Evolutionary conservation across 2,329 filamentous ascomycete genomes (phyloP).

Genomic region (Paramyrothecium roridum): DNA sequence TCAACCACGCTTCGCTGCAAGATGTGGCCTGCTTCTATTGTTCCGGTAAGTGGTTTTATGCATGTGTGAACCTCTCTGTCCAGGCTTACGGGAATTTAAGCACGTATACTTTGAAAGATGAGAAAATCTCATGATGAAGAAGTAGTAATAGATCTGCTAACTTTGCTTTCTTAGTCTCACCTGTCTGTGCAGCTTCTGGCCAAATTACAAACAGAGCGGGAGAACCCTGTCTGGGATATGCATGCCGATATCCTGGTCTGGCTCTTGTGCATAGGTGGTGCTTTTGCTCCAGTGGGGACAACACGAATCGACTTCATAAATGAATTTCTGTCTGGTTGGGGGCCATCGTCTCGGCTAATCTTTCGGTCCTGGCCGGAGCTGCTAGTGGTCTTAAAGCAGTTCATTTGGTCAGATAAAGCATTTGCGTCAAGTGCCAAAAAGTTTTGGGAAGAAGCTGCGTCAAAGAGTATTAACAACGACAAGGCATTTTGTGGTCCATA

Average conservation of each 20-base stretch:
- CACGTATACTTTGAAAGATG: too few relatives aligned
- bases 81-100: background rate
- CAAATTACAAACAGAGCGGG: conserved; percentile 22
- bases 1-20: conserved; percentile 36
- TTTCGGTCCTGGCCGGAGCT: conserved; percentile 28
- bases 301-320: conserved; percentile 23
- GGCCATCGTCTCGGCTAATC: conserved; percentile 6
- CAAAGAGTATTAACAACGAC: too few relatives aligned
- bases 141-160: too few relatives aligned
- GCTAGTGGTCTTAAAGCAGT: conserved; percentile 24
- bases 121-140: too few relatives aligned
- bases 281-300: conserved; percentile 26
- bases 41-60: conserved; percentile 29
- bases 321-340: conserved; percentile 17
- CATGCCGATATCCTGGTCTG: conserved; percentile 29
- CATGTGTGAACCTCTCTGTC: background rate
- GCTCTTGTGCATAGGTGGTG: conserved; percentile 33
- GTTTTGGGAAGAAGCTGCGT: conserved; percentile 25
- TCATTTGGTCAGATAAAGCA: conserved; percentile 36
- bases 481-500: too few relatives aligned
- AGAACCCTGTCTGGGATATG: conserved; percentile 27
- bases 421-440: conserved; percentile 23
- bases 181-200: conserved; percentile 26
- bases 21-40: conserved; percentile 30
- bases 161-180: conserved; percentile 17